Percentiles rank a stretch among this genome's conserved stretches.
These are phyloP conservation scores for Cucurbita pepo DNA, from an alignment of 306 rosid species.

Conservation along the genomic window DNA sequence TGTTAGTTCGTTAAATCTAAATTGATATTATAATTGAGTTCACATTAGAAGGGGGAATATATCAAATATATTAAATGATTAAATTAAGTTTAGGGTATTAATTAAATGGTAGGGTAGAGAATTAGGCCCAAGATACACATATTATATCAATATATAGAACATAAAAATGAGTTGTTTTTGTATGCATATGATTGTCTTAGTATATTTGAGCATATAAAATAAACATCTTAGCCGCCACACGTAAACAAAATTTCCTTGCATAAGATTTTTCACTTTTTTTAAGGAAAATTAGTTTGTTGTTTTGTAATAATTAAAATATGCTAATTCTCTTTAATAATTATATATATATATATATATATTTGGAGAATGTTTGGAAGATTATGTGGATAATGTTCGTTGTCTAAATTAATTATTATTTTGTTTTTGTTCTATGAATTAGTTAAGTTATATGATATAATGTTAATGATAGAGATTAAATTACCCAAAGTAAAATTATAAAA, in stretches of 20 bases:
- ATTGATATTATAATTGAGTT: no score
- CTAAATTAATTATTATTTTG: not conserved
- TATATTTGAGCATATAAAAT: not conserved
- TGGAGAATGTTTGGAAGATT: constrained; percentile 15
- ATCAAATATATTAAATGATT: not conserved
- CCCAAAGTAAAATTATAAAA: not conserved
- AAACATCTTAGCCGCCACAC: not conserved
- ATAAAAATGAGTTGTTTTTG: not conserved
- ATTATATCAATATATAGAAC: not conserved
- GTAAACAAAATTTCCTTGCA: not conserved
- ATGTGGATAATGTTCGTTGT: not conserved
- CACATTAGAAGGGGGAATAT: not conserved
- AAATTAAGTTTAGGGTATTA: not conserved
- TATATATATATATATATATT: no score
- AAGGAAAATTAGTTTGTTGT: not conserved
- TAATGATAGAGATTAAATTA: not conserved
- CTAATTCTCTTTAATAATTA: not conserved
- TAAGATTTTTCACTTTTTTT: no score
- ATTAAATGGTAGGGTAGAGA: not conserved
- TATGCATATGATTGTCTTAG: not conserved
- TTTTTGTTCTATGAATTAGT: not conserved
- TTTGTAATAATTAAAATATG: not conserved
- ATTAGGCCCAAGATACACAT: not conserved
- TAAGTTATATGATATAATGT: no score
- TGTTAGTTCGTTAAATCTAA: not conserved